Percentiles rank a stretch among this genome's conserved stretches.
Evolutionary conservation across 805 yeast species (phyloP).

Genomic region (Ogataea parapolymorpha): DNA sequence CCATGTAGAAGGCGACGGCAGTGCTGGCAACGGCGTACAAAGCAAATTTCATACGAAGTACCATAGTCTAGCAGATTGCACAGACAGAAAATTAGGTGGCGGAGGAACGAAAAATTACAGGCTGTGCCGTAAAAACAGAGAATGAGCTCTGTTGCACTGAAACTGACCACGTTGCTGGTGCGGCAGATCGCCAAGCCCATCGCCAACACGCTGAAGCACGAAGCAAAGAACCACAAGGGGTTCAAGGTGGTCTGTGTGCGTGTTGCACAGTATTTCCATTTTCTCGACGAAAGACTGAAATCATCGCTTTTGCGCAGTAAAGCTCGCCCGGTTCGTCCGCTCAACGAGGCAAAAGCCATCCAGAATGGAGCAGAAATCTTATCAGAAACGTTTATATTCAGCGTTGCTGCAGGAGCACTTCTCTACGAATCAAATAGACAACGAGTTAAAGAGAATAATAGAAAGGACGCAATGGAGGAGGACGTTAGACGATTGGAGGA

Average conservation of each 20-base stretch:
- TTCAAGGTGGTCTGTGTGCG: slow-evolving; percentile 62
- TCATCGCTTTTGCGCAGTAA: slow-evolving; percentile 56
- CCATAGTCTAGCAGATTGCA: slow-evolving; percentile 1
- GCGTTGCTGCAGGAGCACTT: slow-evolving; percentile 76
- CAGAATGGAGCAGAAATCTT: slow-evolving; percentile 78
- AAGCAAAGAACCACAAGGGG: slow-evolving; percentile 67
- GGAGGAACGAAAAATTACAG: slow-evolving; percentile 7
- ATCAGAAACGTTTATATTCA: slow-evolving; percentile 72
- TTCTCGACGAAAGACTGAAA: slow-evolving; percentile 59
- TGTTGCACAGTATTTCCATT: slow-evolving; percentile 71
- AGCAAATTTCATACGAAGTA: slow-evolving; percentile 14
- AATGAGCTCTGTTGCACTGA: slow-evolving; percentile 78
- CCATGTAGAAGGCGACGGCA: slow-evolving; percentile 33
- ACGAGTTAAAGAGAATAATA: slow-evolving; percentile 55
- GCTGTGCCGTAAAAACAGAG: slow-evolving; percentile 4
- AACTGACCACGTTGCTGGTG: slow-evolving; percentile 65
- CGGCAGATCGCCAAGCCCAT: slow-evolving; percentile 79
- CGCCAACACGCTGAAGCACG: slow-evolving; percentile 65
- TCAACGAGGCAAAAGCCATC: slow-evolving; percentile 78
- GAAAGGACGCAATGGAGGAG: slow-evolving; percentile 66
- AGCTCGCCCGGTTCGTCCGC: slow-evolving; percentile 60
- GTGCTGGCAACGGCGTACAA: slow-evolving; percentile 32
- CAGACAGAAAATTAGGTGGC: slow-evolving; percentile 7
- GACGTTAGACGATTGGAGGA: slow-evolving; percentile 68
- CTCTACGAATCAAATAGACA: slow-evolving; percentile 69